A percentile compares a stretch with the other conserved stretches of the same genome.
Conservation (phyloP, 1,139 yeast species). For the Suhomyces guaymorum region DNA sequence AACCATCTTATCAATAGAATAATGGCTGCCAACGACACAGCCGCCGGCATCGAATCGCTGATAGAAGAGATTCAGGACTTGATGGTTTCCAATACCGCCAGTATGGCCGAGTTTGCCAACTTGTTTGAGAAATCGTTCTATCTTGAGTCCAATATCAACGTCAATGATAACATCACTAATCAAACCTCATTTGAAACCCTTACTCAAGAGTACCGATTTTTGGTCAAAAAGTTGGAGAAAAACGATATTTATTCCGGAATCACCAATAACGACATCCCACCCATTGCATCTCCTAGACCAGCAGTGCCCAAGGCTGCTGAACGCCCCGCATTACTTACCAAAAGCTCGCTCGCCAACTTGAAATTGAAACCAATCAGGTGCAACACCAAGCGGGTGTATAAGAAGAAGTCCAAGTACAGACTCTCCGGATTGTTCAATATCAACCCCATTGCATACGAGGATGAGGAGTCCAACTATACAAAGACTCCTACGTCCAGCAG, state of each 20-base stretch:
- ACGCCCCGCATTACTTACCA: slow-evolving; percentile 7
- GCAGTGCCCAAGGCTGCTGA: not conserved
- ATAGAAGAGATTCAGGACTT: slow-evolving; percentile 33
- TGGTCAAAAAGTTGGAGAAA: slow-evolving; percentile 17
- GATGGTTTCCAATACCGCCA: slow-evolving; percentile 25
- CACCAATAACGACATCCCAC: not conserved
- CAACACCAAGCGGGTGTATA: slow-evolving; percentile 28
- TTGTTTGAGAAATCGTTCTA: slow-evolving; percentile 35
- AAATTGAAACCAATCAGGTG: slow-evolving; percentile 45
- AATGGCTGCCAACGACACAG: slow-evolving; percentile 21
- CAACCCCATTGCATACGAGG: slow-evolving; percentile 33
- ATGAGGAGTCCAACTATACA: slow-evolving; percentile 9
- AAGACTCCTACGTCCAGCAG: slow-evolving; percentile 6
- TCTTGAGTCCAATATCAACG: slow-evolving; percentile 35
- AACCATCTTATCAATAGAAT: slow-evolving; percentile 25
- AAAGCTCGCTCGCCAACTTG: slow-evolving; percentile 40
- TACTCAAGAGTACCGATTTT: slow-evolving; percentile 39
- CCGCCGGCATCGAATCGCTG: slow-evolving; percentile 30
- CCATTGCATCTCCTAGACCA: not conserved
- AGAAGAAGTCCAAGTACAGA: slow-evolving; percentile 45
- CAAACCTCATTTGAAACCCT: slow-evolving; percentile 53
- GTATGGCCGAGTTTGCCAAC: slow-evolving; percentile 30
- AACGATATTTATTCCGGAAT: slow-evolving; percentile 11
- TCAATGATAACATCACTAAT: slow-evolving; percentile 40
- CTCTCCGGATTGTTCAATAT: slow-evolving; percentile 41